phyloP scores from a whole-genome alignment of 805 yeast genomes.

The Tetrapisispora pingtungensis region DNA sequence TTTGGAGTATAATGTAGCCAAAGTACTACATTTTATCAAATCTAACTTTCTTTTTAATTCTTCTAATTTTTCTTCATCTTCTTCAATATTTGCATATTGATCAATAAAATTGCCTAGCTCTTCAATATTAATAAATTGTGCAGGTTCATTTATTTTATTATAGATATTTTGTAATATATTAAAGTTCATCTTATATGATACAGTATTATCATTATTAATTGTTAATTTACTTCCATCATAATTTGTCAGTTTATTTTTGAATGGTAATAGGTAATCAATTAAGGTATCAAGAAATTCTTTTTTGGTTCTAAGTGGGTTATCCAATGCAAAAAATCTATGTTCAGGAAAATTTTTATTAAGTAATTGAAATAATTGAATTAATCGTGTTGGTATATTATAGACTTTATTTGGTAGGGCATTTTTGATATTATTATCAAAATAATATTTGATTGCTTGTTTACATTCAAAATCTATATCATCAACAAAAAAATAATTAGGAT shows the following conservation, averaged over 20 bases:
- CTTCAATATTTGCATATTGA: slow-evolving; percentile 12
- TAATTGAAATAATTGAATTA: slow-evolving; percentile 19
- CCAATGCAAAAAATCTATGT: slow-evolving; percentile 21
- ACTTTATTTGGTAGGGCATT: neutral
- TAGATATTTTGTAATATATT: slow-evolving; percentile 13
- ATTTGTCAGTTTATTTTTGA: neutral
- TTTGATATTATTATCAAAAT: slow-evolving; percentile 2
- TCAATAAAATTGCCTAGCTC: slow-evolving; percentile 15
- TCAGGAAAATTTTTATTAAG: slow-evolving; percentile 19
- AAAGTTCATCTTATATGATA: slow-evolving; percentile 9
- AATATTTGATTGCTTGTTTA: slow-evolving; percentile 9
- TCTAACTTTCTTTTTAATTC: slow-evolving; percentile 1
- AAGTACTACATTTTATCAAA: slow-evolving; percentile 4
- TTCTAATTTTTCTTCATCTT: slow-evolving; percentile 8
- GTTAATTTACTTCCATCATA: slow-evolving; percentile 1
- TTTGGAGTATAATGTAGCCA: slow-evolving; percentile 6
- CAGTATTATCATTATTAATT: neutral
- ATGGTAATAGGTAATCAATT: slow-evolving; percentile 5
- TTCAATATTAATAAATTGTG: slow-evolving; percentile 7
- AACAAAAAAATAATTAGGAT: slow-evolving; percentile 6
- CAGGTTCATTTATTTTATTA: slow-evolving; percentile 10
- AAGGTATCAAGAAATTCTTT: neutral
- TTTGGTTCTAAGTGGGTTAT: slow-evolving; percentile 9
- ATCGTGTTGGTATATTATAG: slow-evolving; percentile 19
- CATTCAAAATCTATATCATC: slow-evolving; percentile 20